These are phyloP conservation scores for Colletotrichum somersetense DNA, from an alignment of 2,329 filamentous ascomycete species.

Conservation along the genomic window DNA sequence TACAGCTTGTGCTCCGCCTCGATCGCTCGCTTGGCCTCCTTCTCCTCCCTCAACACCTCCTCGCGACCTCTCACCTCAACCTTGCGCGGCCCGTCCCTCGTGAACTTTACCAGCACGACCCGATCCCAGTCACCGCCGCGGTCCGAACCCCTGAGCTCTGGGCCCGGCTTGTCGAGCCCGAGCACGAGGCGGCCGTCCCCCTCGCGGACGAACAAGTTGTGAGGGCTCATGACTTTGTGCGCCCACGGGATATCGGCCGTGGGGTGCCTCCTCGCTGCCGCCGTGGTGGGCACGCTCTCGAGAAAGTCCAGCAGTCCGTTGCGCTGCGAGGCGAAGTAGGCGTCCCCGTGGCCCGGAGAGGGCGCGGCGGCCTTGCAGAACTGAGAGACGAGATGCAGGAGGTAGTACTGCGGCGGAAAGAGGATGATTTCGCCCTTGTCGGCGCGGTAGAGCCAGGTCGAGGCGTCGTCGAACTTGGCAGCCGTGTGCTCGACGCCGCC, in stretches of 20 bases:
- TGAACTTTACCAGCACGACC: conserved; percentile 70
- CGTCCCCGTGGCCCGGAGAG: conserved; percentile 41
- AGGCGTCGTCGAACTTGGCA: conserved; percentile 79
- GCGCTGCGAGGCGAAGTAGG: conserved; percentile 63
- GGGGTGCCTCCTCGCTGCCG: conserved; percentile 54
- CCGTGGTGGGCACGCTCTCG: conserved; percentile 51
- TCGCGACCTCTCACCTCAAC: conserved; percentile 65
- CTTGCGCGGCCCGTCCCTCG: conserved; percentile 62
- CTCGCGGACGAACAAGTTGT: conserved; percentile 58
- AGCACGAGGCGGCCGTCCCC: conserved; percentile 64
- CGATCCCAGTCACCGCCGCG: conserved; percentile 69
- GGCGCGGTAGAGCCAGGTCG: conserved; percentile 77
- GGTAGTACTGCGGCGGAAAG: conserved; percentile 90
- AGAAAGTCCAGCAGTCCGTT: conserved; percentile 68
- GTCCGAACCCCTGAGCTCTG: conserved; percentile 62
- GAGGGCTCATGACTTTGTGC: conserved; percentile 73
- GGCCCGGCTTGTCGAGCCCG: conserved; percentile 69
- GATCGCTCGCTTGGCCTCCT: conserved; percentile 45
- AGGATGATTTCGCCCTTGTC: conserved; percentile 78
- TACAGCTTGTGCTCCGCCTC: conserved; percentile 36
- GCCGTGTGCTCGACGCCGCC: conserved; percentile 76
- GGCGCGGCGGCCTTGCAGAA: conserved; percentile 60
- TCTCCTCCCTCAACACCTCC: conserved; percentile 64
- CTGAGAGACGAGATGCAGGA: conserved; percentile 70
- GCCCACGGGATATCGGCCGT: conserved; percentile 66